These are phyloP conservation scores for Euclidium syriacum DNA, from an alignment of 345 rosid genomes.

Conservation along the genomic window DNA sequence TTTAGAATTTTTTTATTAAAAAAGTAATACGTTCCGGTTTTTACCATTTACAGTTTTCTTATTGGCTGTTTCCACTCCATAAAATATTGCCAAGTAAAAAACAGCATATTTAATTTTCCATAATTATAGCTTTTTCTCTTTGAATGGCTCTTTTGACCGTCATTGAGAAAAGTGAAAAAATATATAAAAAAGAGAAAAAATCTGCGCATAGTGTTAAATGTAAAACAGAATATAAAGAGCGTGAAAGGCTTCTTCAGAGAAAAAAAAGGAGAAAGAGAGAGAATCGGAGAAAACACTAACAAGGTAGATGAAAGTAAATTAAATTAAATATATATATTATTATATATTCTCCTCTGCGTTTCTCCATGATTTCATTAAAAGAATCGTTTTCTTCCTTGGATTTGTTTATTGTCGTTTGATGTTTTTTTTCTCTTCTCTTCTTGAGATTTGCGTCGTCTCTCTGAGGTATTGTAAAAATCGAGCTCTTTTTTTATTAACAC, in stretches of 20 bases:
- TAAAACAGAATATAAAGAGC: constrained; percentile 23
- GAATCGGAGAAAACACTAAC: constrained; percentile 6
- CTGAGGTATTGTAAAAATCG: constrained; percentile 13
- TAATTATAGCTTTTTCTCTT: not conserved
- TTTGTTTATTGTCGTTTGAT: constrained; percentile 18
- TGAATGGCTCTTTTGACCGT: constrained; percentile 27
- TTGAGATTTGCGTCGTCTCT: constrained; percentile 32
- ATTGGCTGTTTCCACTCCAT: not conserved
- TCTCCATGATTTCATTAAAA: constrained; percentile 15
- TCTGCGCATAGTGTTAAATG: not conserved
- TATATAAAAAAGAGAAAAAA: no score
- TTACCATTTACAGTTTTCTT: not conserved
- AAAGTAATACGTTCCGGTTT: no score
- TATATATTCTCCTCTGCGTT: not conserved
- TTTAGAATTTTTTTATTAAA: no score
- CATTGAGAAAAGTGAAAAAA: constrained; percentile 16
- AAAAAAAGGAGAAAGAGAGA: constrained; percentile 1
- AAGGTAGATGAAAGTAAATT: constrained; percentile 17
- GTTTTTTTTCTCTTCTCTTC: not conserved
- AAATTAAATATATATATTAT: no score
- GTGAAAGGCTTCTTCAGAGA: constrained; percentile 9
- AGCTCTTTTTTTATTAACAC: not conserved
- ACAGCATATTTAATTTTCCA: constrained; percentile 12
- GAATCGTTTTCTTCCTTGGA: constrained; percentile 7
- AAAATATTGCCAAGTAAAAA: no score